A percentile compares a stretch with the other conserved stretches of the same genome.
Conservation (phyloP, 192 early-diverging fungal species). For the Linnemannia exigua region DNA sequence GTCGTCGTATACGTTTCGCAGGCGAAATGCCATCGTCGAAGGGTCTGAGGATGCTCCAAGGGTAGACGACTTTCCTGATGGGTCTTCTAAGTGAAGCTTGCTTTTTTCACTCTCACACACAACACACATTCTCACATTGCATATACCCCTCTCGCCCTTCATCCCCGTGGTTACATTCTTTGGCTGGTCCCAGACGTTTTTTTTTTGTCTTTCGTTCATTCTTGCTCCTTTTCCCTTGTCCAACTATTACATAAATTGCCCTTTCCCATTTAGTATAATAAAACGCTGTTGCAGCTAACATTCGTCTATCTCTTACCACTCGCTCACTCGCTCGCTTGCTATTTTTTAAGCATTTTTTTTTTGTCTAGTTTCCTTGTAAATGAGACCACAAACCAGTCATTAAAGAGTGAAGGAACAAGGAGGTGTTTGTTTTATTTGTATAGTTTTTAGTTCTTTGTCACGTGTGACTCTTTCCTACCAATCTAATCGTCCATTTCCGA, state of each 20-base stretch:
- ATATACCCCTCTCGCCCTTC: neutral
- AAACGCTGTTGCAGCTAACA: neutral
- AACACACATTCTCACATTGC: neutral
- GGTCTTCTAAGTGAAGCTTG: slow-evolving; percentile 7
- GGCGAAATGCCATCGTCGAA: slow-evolving; percentile 52
- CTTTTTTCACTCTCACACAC: neutral
- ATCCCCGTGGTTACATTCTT: no score
- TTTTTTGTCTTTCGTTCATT: no score
- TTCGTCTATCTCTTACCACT: neutral
- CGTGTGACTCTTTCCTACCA: no score
- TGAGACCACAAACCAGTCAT: no score
- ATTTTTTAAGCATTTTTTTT: neutral
- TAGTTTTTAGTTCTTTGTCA: no score
- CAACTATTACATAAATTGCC: neutral
- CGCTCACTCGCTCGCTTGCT: neutral
- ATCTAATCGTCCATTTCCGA: no score
- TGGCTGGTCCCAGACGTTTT: no score
- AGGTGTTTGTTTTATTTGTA: no score
- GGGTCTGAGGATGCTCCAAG: slow-evolving; percentile 52
- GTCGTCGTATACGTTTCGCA: slow-evolving; percentile 50
- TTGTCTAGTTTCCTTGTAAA: no score
- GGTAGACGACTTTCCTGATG: slow-evolving; percentile 30
- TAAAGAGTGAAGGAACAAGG: neutral
- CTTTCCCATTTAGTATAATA: neutral
- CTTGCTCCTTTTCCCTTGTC: no score